Base-by-base conservation (phyloP, 495 filamentous ascomycete genomes). In the Aspergillus conjunctus region DNA sequence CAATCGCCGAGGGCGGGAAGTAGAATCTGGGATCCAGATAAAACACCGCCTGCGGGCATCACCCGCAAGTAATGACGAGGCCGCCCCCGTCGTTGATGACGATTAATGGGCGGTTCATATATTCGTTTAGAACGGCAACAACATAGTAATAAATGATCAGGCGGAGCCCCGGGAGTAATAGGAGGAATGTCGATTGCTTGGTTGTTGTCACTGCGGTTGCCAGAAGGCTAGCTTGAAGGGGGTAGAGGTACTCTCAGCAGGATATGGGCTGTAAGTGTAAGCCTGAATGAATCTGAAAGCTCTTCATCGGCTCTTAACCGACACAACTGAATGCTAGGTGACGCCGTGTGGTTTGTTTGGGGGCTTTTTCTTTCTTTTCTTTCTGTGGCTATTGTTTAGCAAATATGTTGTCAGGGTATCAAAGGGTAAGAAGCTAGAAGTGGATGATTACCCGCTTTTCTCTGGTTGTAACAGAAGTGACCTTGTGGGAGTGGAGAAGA, bases 91-190 rank as follows among this genome's bases (percentile, higher is more conserved):
- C 70, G 52, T 71, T 66, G 33, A 75, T 60, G 11, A 77, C 66
- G n/a, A 76, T 76, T 51, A 73, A 41, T 0, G 75, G 69, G 14
- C 66, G 72, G 51, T 73, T 65, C 15, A 74, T 64, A 56, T 73
- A 74, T 17, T 77, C 71, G 60, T 78, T 75, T 51, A 66, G 73
- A 7, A 68, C 63, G 45, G 61, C 34, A n/a, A 77, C 59, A 11
- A 74, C 75, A 48, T 77, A 77, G 60, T 72, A 65, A 60, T 79
- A 80, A 51, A 80, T 79, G 44, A 74, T 72, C 33, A 77, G 65
- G 14, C 76, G 77, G 45, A 79, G 66, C 56, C 76, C 74, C 11
- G 66, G 34, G 0, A 73, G 76, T n/a, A 79, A 63, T 10, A 54
- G 65, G n/a, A 74, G 69, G 53, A 76, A 60, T 2, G 50, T 61